Conservation (phyloP, 2,329 filamentous ascomycete species). For the Escovopsis sp. region DNA sequence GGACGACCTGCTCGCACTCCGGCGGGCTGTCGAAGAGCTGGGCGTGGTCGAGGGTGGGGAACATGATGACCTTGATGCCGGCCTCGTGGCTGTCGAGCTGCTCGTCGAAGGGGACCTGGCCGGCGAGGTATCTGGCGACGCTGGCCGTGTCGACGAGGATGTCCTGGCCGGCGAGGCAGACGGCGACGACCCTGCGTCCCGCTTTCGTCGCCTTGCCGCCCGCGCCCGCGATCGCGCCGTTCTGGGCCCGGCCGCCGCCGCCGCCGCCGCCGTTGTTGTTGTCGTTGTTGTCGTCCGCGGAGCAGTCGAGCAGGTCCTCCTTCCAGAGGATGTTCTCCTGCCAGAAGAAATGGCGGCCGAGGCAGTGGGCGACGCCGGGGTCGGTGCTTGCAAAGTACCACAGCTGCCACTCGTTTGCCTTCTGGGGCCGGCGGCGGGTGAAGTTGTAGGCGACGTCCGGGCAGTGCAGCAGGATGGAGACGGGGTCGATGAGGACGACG, state of each 20-base stretch:
- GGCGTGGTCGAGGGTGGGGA: constrained; percentile 46
- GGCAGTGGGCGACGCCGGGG: constrained; percentile 47
- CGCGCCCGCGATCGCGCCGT: too few species aligned
- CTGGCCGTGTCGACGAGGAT: constrained; percentile 48
- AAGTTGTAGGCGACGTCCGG: constrained; percentile 63
- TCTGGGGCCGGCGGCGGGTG: constrained; percentile 34
- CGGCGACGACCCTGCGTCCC: constrained; percentile 28
- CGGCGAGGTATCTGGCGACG: constrained; percentile 40
- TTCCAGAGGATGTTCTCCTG: constrained; percentile 56
- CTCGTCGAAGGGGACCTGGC: background rate
- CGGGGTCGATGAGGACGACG: constrained; percentile 41
- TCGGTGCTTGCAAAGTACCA: constrained; percentile 59
- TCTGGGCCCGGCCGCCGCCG: constrained; percentile 10
- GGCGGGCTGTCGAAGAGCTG: constrained; percentile 38
- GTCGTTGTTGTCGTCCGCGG: background rate
- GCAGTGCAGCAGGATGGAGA: constrained; percentile 52
- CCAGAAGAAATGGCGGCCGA: constrained; percentile 59
- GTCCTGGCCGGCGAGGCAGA: constrained; percentile 45
- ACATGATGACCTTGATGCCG: constrained; percentile 44
- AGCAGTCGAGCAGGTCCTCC: constrained; percentile 36
- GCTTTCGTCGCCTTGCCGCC: too few species aligned
- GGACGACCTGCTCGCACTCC: constrained; percentile 16
- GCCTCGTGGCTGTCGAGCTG: constrained; percentile 6
- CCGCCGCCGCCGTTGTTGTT: constrained; percentile 5
- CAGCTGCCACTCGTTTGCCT: constrained; percentile 55